phyloP scores from a whole-genome alignment of 768 basidiomycete genomes.

The Coprinopsis cinerea region DNA sequence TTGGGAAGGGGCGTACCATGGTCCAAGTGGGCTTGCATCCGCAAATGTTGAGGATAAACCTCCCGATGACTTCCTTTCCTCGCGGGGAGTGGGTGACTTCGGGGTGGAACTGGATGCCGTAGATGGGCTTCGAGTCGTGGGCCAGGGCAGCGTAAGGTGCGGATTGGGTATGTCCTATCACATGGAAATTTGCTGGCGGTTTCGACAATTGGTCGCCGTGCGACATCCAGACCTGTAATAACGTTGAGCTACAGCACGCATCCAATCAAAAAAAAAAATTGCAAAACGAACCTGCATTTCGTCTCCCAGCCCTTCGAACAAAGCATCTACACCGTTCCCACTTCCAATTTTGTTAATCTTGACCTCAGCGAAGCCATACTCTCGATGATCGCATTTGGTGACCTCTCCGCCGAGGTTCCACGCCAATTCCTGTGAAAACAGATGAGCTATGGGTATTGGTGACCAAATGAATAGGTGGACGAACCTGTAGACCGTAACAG shows the following conservation, averaged over 20 bases:
- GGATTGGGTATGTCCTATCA: conserved; percentile 79
- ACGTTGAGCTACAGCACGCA: conserved; percentile 6
- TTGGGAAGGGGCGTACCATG: conserved; percentile 53
- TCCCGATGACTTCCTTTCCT: conserved; percentile 84
- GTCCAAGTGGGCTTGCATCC: conserved; percentile 82
- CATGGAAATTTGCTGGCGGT: conserved; percentile 77
- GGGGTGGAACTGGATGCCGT: conserved; percentile 98
- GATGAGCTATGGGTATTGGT: neutral
- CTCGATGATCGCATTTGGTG: conserved; percentile 81
- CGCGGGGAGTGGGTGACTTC: conserved; percentile 93
- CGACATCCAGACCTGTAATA: conserved; percentile 94
- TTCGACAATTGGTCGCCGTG: conserved; percentile 91
- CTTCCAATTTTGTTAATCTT: conserved; percentile 60
- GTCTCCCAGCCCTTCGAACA: conserved; percentile 85
- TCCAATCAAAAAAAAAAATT: neutral
- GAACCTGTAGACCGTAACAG: conserved; percentile 92
- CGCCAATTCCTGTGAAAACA: conserved; percentile 73
- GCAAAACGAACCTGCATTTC: conserved; percentile 68
- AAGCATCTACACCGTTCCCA: conserved; percentile 50
- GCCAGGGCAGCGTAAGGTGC: conserved; percentile 94
- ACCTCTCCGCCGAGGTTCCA: conserved; percentile 84
- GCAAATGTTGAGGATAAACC: conserved; percentile 83
- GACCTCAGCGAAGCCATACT: conserved; percentile 90
- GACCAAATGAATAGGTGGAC: conserved; percentile 13
- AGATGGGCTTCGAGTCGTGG: conserved; percentile 83